Conservation (phyloP, 2,329 filamentous ascomycete genomes). For the Phialophora expanda region DNA sequence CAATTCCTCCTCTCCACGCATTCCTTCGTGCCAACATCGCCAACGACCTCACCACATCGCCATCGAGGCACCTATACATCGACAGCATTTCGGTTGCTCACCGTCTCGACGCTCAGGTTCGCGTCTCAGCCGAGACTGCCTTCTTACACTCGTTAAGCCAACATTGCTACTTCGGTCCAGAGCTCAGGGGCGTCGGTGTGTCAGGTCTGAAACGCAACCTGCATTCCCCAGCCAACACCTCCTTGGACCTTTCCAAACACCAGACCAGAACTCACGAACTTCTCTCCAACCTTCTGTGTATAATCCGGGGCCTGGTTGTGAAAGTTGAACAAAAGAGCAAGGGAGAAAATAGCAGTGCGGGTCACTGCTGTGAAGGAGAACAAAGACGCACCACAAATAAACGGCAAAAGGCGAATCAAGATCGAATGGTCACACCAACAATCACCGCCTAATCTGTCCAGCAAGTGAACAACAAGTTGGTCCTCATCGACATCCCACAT, state of each 20-base stretch:
- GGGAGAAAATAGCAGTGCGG: constrained; percentile 33
- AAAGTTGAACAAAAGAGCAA: constrained; percentile 29
- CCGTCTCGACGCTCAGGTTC: constrained; percentile 11
- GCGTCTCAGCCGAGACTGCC: constrained; percentile 19
- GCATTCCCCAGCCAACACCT: constrained; percentile 32
- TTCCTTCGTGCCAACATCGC: constrained; percentile 25
- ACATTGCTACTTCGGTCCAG: constrained; percentile 23
- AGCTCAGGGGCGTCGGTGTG: constrained; percentile 28
- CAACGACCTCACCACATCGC: constrained; percentile 31
- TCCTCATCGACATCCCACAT: neutral
- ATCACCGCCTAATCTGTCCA: neutral
- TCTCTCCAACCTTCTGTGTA: constrained; percentile 19
- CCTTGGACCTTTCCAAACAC: constrained; percentile 23
- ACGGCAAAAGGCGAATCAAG: neutral
- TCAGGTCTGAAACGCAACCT: constrained; percentile 34
- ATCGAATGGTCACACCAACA: neutral
- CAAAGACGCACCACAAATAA: constrained; percentile 21
- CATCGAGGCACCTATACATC: constrained; percentile 34
- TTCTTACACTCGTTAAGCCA: constrained; percentile 32
- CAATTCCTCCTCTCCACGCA: constrained; percentile 23
- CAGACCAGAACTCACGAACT: constrained; percentile 4
- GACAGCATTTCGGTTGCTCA: constrained; percentile 7
- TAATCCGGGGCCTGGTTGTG: constrained; percentile 8
- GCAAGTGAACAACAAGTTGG: neutral
- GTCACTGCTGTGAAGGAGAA: constrained; percentile 32